Conservation (phyloP, 2,329 filamentous ascomycete species). For the Microcyclosporella mali region DNA sequence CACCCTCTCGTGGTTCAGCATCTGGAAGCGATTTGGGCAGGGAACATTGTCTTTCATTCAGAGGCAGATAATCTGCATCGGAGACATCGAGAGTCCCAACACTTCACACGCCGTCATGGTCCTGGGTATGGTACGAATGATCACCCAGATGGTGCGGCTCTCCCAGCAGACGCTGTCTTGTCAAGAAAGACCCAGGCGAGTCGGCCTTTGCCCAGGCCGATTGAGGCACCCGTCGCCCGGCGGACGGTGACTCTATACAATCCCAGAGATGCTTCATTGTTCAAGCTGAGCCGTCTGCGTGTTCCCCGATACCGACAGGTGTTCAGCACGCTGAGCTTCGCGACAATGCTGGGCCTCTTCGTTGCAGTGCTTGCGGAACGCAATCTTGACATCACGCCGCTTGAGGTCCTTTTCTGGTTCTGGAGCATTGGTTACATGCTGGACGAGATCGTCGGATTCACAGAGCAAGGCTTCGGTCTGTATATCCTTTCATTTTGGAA, state of each 20-base stretch:
- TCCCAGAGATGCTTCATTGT: slow-evolving; percentile 78
- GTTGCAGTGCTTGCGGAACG: slow-evolving; percentile 71
- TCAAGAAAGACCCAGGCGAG: slow-evolving; percentile 25
- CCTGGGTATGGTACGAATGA: slow-evolving; percentile 37
- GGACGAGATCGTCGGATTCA: slow-evolving; percentile 92
- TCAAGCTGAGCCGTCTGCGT: slow-evolving; percentile 84
- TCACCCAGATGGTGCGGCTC: slow-evolving; percentile 20
- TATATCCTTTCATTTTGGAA: slow-evolving; percentile 99
- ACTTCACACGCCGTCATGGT: slow-evolving; percentile 13
- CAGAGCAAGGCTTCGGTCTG: slow-evolving; percentile 89
- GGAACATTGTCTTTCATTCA: slow-evolving; percentile 89
- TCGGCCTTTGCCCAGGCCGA: slow-evolving; percentile 14
- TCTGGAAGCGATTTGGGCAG: slow-evolving; percentile 95
- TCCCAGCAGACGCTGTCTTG: slow-evolving; percentile 28
- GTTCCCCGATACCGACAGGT: slow-evolving; percentile 90
- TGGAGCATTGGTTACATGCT: slow-evolving; percentile 98
- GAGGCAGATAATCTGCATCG: slow-evolving; percentile 79
- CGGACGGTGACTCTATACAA: slow-evolving; percentile 84
- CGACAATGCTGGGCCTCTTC: slow-evolving; percentile 77
- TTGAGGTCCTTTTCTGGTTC: slow-evolving; percentile 92
- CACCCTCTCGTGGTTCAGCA: slow-evolving; percentile 90
- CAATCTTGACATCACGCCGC: slow-evolving; percentile 70
- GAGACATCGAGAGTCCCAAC: slow-evolving; percentile 37
- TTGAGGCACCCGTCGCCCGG: slow-evolving; percentile 41
- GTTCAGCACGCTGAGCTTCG: slow-evolving; percentile 80